Conservation (phyloP, 345 rosid genomes). For the Dipteronia sinensis region DNA sequence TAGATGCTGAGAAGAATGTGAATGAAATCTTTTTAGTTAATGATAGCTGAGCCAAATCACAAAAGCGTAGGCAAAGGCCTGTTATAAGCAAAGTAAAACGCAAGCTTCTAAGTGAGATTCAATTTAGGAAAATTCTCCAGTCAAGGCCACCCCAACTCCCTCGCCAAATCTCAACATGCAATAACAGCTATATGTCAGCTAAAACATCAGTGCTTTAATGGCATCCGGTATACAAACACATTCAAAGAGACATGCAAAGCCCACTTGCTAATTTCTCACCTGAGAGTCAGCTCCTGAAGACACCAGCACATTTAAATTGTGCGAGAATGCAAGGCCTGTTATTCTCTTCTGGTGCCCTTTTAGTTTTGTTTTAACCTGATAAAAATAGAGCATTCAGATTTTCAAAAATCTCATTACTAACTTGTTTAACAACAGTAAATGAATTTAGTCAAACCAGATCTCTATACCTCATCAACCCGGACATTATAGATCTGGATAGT, state of each 20-base stretch:
- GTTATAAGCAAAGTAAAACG: not conserved
- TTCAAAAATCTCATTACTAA: conserved; percentile 1
- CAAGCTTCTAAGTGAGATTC: not conserved
- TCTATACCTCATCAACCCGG: conserved; percentile 62
- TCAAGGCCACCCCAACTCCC: not conserved
- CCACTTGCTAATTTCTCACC: conserved; percentile 38
- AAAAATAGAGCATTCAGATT: conserved; percentile 9
- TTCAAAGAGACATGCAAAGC: not conserved
- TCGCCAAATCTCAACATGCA: not conserved
- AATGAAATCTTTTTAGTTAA: not conserved
- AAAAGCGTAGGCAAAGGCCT: conserved; percentile 1
- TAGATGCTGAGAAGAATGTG: not conserved
- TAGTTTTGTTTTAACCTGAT: conserved; percentile 69
- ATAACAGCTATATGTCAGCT: not conserved
- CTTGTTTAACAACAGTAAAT: conserved; percentile 11
- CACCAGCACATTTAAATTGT: conserved; percentile 64
- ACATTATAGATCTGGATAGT: conserved; percentile 70
- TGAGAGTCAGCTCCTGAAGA: conserved; percentile 92
- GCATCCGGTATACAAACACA: conserved; percentile 9
- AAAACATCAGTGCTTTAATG: not conserved
- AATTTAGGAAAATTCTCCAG: conserved; percentile 15
- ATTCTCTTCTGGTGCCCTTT: conserved; percentile 85
- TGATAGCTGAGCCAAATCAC: conserved; percentile 7
- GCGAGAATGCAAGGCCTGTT: conserved; percentile 90
- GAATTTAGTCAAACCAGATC: conserved; percentile 16